These are phyloP conservation scores for Hypoxylon sp. DNA, from an alignment of 2,329 filamentous ascomycete species.

Conservation along the genomic window DNA sequence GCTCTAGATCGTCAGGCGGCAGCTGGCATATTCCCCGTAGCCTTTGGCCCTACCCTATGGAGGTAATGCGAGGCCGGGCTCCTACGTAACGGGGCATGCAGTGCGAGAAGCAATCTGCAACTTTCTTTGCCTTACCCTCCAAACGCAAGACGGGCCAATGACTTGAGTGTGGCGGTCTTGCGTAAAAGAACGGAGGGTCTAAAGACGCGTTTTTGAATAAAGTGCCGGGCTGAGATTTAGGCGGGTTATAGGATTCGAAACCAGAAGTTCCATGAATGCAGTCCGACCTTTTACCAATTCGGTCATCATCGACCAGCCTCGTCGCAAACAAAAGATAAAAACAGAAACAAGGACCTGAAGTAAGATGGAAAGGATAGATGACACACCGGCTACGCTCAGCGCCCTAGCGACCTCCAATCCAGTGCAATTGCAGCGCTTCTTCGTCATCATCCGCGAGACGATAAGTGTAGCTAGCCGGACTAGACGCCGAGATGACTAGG, in stretches of 20 bases:
- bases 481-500: constrained; percentile 15
- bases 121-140: constrained; percentile 48
- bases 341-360: background rate
- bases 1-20: constrained; percentile 20
- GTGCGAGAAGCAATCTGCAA: constrained; percentile 45
- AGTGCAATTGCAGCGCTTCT: constrained; percentile 13
- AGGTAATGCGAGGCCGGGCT: constrained; percentile 61
- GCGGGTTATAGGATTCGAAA: constrained; percentile 51
- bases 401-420: constrained; percentile 16
- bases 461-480: constrained; percentile 17
- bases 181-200: constrained; percentile 16
- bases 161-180: constrained; percentile 28
- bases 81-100: constrained; percentile 61
- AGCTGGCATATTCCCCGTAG: constrained; percentile 63
- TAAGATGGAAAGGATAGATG: background rate
- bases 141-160: constrained; percentile 32
- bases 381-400: constrained; percentile 17
- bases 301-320: constrained; percentile 58
- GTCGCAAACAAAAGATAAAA: constrained; percentile 9
- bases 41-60: constrained; percentile 69
- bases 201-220: constrained; percentile 45
- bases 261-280: constrained; percentile 55
- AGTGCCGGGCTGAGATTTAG: constrained; percentile 42
- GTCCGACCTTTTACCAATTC: constrained; percentile 63
- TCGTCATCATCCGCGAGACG: constrained; percentile 34